A percentile compares a stretch with the other conserved stretches of the same genome.
Evolutionary conservation across 345 rosid species (phyloP).

Genomic region (Eucalyptus polybractea): DNA sequence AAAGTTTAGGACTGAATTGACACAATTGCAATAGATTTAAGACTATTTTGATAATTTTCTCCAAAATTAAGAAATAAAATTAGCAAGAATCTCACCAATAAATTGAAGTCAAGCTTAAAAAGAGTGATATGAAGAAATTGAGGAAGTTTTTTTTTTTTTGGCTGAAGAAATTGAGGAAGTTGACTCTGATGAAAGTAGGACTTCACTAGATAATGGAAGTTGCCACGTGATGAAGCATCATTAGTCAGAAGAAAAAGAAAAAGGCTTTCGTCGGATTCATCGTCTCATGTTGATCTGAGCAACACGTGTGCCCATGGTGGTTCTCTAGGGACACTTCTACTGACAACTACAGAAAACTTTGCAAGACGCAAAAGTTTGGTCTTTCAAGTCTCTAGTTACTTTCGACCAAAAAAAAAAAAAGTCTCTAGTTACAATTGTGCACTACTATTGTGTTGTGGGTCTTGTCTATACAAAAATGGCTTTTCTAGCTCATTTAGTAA

Average conservation of each 20-base stretch:
- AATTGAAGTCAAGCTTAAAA: not conserved
- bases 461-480: not conserved
- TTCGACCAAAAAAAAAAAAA: no score
- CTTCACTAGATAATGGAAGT: not conserved
- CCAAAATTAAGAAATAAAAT: not conserved
- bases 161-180: not conserved
- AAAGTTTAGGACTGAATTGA: accelerated
- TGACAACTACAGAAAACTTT: no score
- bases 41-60: no score
- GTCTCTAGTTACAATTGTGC: not conserved
- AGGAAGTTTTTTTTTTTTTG: no score
- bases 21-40: no score
- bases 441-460: not conserved
- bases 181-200: not conserved
- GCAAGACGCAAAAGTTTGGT: not conserved
- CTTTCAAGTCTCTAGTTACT: not conserved
- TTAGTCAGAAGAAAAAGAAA: no score
- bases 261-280: no score
- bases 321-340: no score
- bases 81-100: not conserved
- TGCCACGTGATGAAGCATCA: not conserved
- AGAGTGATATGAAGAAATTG: not conserved
- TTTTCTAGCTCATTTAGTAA: not conserved
- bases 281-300: no score
- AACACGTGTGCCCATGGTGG: no score